A percentile compares a stretch with the other conserved stretches of the same genome.
Conservation (phyloP, 306 rosid species). For the cucumber (Cucumis sativus) region Cucumber_9930_V3 NC_026660.2:12819501-12820000, state of each 20-base stretch:
- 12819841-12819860: constrained; percentile 35
- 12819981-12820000: constrained; percentile 60
- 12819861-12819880: constrained; percentile 25
- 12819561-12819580: constrained; percentile 45
- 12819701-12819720: not conserved
- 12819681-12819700: not conserved
- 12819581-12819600: not conserved
- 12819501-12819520: constrained; percentile 37
- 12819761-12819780: not conserved
- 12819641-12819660: not conserved
- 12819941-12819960: constrained; percentile 50
- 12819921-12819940: constrained; percentile 72
- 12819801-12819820: not conserved
- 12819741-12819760: not conserved
- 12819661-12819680: not conserved
- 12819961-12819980: constrained; percentile 52
- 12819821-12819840: not conserved
- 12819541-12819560: constrained; percentile 59
- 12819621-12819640: not conserved
- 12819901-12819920: constrained; percentile 76
- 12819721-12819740: not conserved
- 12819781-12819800: not conserved
- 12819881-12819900: constrained; percentile 29
- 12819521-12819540: constrained; percentile 58
- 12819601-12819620: not conserved